Percentiles rank a stretch among this genome's conserved stretches.
Evolutionary conservation across 164 flowering plant genomes (phyloP).

Genomic region (Cinnamomum chago): DNA sequence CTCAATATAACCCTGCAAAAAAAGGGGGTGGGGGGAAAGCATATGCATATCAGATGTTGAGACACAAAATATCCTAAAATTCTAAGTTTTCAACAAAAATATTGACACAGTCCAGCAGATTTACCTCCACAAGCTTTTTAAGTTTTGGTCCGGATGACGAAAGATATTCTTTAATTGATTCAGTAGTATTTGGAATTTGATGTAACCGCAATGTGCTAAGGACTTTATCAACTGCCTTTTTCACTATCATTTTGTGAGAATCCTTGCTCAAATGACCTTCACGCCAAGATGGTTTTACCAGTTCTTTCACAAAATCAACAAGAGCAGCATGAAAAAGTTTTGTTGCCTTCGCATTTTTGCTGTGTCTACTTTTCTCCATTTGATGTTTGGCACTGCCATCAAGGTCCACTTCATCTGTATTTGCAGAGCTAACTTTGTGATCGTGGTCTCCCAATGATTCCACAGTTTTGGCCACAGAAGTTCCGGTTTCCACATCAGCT

Average conservation of each 20-base stretch:
- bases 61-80: background rate
- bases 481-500: constrained; percentile 24
- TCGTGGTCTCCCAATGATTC: constrained; percentile 17
- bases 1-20: constrained; percentile 75
- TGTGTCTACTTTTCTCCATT: constrained; percentile 22
- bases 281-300: constrained; percentile 81
- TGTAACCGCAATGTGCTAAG: constrained; percentile 50
- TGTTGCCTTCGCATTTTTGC: constrained; percentile 46
- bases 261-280: constrained; percentile 76
- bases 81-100: background rate
- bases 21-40: background rate
- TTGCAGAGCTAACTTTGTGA: constrained; percentile 23
- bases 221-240: constrained; percentile 82
- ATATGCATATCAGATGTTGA: constrained; percentile 7
- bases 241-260: constrained; percentile 75
- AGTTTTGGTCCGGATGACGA: constrained; percentile 60
- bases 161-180: constrained; percentile 61
- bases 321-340: constrained; percentile 64
- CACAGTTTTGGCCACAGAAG: constrained; percentile 19
- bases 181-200: constrained; percentile 58
- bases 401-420: constrained; percentile 8
- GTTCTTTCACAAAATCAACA: constrained; percentile 68
- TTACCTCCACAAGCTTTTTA: constrained; percentile 80
- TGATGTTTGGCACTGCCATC: constrained; percentile 20
- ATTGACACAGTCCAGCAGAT: constrained; percentile 10